Conservation (phyloP, 2,329 filamentous ascomycete species). For the Pestalotiopsis sp. region DNA sequence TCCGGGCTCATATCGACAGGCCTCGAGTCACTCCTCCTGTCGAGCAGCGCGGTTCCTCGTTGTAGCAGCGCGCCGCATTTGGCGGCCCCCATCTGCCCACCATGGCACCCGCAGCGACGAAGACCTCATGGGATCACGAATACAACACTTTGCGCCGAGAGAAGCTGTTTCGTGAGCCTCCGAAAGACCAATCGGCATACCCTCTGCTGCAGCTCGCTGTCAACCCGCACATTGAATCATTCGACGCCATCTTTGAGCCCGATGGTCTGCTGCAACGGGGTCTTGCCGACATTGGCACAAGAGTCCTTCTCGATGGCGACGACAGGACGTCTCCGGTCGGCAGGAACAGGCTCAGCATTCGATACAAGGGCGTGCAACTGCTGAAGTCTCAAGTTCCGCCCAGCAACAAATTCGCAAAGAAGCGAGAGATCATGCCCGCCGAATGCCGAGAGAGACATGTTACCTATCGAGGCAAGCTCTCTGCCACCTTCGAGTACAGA, state of each 20-base stretch:
- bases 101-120: slow-evolving; percentile 62
- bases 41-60: not conserved
- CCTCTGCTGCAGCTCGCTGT: slow-evolving; percentile 85
- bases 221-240: slow-evolving; percentile 90
- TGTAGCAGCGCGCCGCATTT: not conserved
- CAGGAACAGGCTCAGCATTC: slow-evolving; percentile 76
- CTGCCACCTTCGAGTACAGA: slow-evolving; percentile 79
- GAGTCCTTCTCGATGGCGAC: slow-evolving; percentile 83
- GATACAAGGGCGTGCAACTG: slow-evolving; percentile 79
- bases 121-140: slow-evolving; percentile 78
- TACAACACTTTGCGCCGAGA: slow-evolving; percentile 87
- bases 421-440: slow-evolving; percentile 84
- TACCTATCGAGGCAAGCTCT: slow-evolving; percentile 86
- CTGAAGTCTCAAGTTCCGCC: slow-evolving; percentile 80
- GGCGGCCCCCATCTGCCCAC: slow-evolving; percentile 16
- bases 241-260: slow-evolving; percentile 83
- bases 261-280: slow-evolving; percentile 74
- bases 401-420: slow-evolving; percentile 81
- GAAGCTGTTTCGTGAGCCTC: slow-evolving; percentile 85
- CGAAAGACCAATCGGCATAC: slow-evolving; percentile 84
- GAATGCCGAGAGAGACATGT: slow-evolving; percentile 94
- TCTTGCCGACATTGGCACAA: slow-evolving; percentile 86
- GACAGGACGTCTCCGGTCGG: slow-evolving; percentile 58
- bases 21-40: not conserved
- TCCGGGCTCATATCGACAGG: not conserved